Evolutionary conservation across 2,329 filamentous ascomycete genomes (phyloP), one percentile per base, ranked within the genome.

Genomic region (Tolypocladium inflatum): DNA sequence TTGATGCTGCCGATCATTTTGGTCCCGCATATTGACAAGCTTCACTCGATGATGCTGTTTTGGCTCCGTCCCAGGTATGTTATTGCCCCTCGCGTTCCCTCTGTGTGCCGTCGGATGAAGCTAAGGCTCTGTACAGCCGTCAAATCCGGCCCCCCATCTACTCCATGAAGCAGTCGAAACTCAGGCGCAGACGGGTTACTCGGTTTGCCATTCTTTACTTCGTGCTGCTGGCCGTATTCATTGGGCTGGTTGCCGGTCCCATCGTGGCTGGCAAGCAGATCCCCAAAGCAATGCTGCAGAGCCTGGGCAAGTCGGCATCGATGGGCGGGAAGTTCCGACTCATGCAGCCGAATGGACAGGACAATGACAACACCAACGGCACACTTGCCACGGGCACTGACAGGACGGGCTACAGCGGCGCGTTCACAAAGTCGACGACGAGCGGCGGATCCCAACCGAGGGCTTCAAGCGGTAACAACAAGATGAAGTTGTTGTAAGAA

Each of bases 101-200:
- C 4, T 1, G 17, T 17, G 7, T 17, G 8, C n/a, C n/a, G n/a
- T n/a, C n/a, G n/a, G n/a, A n/a, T n/a, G 42, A 17, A 38, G 53
- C 65, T 71, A 63, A 71, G 51, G 19, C 7, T 2, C 4, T 19
- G 3, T 50, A 11, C 65, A 97, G 94, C 74, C 94, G 93, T 65
- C 94, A 99, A 88, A 99, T 99, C 63, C 91, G 94, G 58, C 93
- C 94, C 62, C 94, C 94, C 0, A 99, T 99, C 71, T 99, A 99
- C 77, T 97, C 94, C 1, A 85, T 97, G 78, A 99, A 99, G 81
- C 94, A 99, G 77, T 96, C 93, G 15, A 97, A 97, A 79, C 85
- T 99, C 30, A 85, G 94, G 63, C 91, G 90, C 73, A 87, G 91
- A 77, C 88, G 94, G 68, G 94, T 99, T 42, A 85, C 97, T 68